A percentile compares a stretch with the other conserved stretches of the same genome.
Evolutionary conservation across 805 yeast species (phyloP).

Genomic region (Saccharomycopsis fibuligera): DNA sequence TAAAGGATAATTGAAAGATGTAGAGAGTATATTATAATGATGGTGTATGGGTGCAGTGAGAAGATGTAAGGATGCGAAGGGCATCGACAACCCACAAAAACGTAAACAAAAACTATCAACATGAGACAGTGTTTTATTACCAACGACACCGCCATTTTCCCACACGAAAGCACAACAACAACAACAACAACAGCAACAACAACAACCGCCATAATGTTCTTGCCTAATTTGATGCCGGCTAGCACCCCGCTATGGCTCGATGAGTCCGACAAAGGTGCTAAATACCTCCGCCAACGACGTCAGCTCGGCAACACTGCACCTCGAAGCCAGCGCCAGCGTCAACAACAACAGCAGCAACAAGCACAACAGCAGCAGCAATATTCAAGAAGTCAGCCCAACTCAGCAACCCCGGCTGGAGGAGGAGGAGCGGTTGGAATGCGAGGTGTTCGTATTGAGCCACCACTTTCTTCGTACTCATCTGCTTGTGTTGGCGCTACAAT

Average conservation of each 20-base stretch:
- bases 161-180: no score
- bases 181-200: no score
- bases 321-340: slow-evolving; percentile 4
- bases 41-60: no score
- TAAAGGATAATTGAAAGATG: no score
- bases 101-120: no score
- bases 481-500: slow-evolving; percentile 21
- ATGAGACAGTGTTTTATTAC: no score
- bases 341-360: slow-evolving; percentile 7
- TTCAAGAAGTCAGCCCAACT: not conserved
- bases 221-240: slow-evolving; percentile 20
- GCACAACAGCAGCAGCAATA: slow-evolving; percentile 2
- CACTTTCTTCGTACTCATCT: slow-evolving; percentile 21
- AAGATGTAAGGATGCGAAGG: no score
- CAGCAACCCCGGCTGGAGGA: not conserved
- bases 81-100: no score
- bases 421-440: slow-evolving; percentile 2
- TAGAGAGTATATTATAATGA: no score
- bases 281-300: slow-evolving; percentile 8
- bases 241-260: slow-evolving; percentile 17
- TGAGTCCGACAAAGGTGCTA: not conserved
- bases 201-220: slow-evolving; percentile 19
- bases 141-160: no score
- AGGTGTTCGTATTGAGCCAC: slow-evolving; percentile 18
- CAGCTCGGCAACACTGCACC: slow-evolving; percentile 1